Base-by-base conservation (phyloP, 2,329 filamentous ascomycete species). In the Aurifilum marmelostoma region DNA sequence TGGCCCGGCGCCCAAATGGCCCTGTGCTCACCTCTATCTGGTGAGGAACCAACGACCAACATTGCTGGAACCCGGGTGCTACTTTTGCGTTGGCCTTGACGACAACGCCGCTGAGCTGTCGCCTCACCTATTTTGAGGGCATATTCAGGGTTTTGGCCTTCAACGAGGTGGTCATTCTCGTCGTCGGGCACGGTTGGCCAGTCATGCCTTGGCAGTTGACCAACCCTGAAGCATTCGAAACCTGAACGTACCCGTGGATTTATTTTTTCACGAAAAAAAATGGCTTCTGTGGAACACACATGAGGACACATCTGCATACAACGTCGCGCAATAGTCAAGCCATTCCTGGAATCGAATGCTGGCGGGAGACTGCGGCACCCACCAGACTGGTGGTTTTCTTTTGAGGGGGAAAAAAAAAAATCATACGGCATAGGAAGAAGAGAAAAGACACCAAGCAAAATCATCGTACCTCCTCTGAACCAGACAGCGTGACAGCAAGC, bases 301-400 rank as follows among this genome's bases (percentile, higher is more conserved):
- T 47, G 43, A 47, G 18, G 43, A 47, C 43, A n/a, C 43, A 21
- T 47, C 41, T 47, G 43, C 43, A 47, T n/a, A 47, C 43, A 8
- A 29, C 50, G 50, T 54, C 24, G 50, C 50, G 29, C 50, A 29
- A 54, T n/a, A 7, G n/a, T 54, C 24, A 11, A 24, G 5, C 12
- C 50, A 14, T 27, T 16, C 14, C 50, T 54, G 14, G 50, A 18
- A 34, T 5, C 61, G 24, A 32, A 2, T 9, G 62, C 27, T 39
- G 62, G 18, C 43, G 24, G 16, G 24, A 52, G 29, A 63, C 41
- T 64, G 43, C 43, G 18, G 62, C 21, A 64, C 29, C 32, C 62
- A 54, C 3, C 3, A 64, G 7, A 21, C 4, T n/a, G n/a, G n/a
- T n/a, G n/a, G n/a, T 21, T 9, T 21, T 47, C 2, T 47, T 21